These are phyloP conservation scores for Aquanectria penicillioides DNA, from an alignment of 2,329 filamentous ascomycete species.

Conservation along the genomic window DNA sequence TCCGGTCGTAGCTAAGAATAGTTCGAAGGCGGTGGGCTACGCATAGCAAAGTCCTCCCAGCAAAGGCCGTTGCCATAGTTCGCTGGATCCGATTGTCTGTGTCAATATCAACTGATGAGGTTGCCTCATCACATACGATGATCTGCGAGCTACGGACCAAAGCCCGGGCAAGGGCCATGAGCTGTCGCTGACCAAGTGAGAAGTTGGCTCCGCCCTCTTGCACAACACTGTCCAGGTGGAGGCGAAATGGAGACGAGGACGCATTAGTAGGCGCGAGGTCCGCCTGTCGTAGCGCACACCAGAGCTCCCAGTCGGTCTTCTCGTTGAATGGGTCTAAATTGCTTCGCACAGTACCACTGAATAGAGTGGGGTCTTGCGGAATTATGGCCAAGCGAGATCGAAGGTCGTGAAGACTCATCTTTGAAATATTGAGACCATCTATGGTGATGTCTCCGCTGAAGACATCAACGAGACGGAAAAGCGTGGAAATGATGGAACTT, in stretches of 20 bases:
- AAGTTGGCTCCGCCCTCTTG: conserved; percentile 78
- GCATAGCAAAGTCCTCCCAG: conserved; percentile 73
- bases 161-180: conserved; percentile 77
- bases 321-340: conserved; percentile 85
- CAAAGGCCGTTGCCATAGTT: conserved; percentile 76
- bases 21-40: conserved; percentile 80
- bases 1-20: conserved; percentile 78
- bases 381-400: conserved; percentile 83
- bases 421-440: conserved; percentile 75
- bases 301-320: conserved; percentile 80
- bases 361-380: conserved; percentile 84
- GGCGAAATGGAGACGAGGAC: conserved; percentile 58
- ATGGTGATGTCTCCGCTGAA: conserved; percentile 70
- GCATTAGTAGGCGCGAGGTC: conserved; percentile 70
- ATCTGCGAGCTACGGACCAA: conserved; percentile 77
- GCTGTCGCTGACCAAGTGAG: conserved; percentile 78
- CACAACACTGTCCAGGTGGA: conserved; percentile 58
- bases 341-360: conserved; percentile 80
- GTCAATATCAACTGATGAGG: conserved; percentile 78
- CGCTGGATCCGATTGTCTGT: conserved; percentile 79
- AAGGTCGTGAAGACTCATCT: conserved; percentile 78
- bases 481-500: conserved; percentile 82
- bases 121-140: conserved; percentile 83
- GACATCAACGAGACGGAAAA: conserved; percentile 79
- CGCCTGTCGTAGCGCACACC: conserved; percentile 79